Conservation (phyloP, 78 protist species). For the Dictyostelium firmibasis region DNA sequence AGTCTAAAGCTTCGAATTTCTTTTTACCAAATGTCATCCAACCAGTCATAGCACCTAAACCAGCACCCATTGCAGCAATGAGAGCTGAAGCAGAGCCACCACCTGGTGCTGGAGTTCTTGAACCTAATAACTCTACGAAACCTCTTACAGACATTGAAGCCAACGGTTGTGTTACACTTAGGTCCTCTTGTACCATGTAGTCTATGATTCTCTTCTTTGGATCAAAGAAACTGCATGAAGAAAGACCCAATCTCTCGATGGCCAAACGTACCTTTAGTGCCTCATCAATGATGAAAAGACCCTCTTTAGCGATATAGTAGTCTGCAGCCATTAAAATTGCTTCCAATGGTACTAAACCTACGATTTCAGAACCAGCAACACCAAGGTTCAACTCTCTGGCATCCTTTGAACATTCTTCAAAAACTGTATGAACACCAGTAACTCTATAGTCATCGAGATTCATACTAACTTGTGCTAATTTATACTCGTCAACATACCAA, state of each 20-base stretch:
- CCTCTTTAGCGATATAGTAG: conserved; percentile 56
- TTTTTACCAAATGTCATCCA: conserved; percentile 83
- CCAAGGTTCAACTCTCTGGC: conserved; percentile 72
- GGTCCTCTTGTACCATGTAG: conserved; percentile 74
- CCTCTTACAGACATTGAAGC: conserved; percentile 27
- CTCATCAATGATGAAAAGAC: conserved; percentile 74
- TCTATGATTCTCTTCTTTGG: conserved; percentile 79
- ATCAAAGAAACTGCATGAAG: conserved; percentile 62
- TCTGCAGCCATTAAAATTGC: conserved; percentile 77
- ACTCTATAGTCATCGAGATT: conserved; percentile 66
- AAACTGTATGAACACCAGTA: conserved; percentile 57
- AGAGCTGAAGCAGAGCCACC: conserved; percentile 80
- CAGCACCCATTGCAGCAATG: conserved; percentile 80
- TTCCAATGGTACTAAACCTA: conserved; percentile 82
- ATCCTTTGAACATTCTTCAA: conserved; percentile 74
- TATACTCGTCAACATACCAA: conserved; percentile 83
- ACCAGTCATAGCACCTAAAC: conserved; percentile 81
- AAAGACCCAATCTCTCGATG: conserved; percentile 72
- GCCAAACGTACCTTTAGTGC: conserved; percentile 69
- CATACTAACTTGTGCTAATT: conserved; percentile 82
- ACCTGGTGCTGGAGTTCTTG: conserved; percentile 82
- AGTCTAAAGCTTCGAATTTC: conserved; percentile 62
- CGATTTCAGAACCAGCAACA: conserved; percentile 81
- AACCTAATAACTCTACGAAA: conserved; percentile 49
- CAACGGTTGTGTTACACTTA: conserved; percentile 40